A percentile compares a stretch with the other conserved stretches of the same genome.
Conservation (phyloP, 1,139 yeast species). For the Kodamaea alishanica region DNA sequence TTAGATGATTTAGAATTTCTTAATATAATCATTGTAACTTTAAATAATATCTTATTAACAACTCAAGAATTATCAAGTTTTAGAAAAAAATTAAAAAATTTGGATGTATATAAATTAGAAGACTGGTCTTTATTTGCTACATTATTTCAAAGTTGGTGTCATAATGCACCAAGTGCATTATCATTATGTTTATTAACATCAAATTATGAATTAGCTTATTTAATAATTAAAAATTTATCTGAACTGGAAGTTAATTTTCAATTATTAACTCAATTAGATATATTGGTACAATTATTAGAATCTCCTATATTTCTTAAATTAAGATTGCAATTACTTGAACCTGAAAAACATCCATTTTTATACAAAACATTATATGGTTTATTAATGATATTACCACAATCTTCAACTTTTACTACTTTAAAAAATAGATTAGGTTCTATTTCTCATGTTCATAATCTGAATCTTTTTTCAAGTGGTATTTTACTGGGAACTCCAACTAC, state of each 20-base stretch:
- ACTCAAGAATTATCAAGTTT: constrained; percentile 75
- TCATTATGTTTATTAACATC: constrained; percentile 84
- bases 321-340: constrained; percentile 83
- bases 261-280: constrained; percentile 72
- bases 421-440: constrained; percentile 67
- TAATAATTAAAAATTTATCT: constrained; percentile 69
- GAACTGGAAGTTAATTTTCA: constrained; percentile 73
- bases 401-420: constrained; percentile 81
- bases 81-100: constrained; percentile 59
- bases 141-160: constrained; percentile 88
- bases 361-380: constrained; percentile 90
- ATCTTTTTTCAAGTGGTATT: constrained; percentile 12
- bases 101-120: constrained; percentile 46
- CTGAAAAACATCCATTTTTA: constrained; percentile 74
- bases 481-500: constrained; percentile 21
- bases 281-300: constrained; percentile 68
- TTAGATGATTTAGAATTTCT: constrained; percentile 64
- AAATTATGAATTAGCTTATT: constrained; percentile 83
- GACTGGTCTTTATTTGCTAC: constrained; percentile 74
- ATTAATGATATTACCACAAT: constrained; percentile 91
- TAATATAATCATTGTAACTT: constrained; percentile 77
- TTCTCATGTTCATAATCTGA: constrained; percentile 23
- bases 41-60: constrained; percentile 84
- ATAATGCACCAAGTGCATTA: constrained; percentile 84
- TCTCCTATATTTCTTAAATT: constrained; percentile 89